Evolutionary conservation across 805 yeast species (phyloP), one percentile per base, ranked within the genome.

Genomic region (Lachancea quebecensis): DNA sequence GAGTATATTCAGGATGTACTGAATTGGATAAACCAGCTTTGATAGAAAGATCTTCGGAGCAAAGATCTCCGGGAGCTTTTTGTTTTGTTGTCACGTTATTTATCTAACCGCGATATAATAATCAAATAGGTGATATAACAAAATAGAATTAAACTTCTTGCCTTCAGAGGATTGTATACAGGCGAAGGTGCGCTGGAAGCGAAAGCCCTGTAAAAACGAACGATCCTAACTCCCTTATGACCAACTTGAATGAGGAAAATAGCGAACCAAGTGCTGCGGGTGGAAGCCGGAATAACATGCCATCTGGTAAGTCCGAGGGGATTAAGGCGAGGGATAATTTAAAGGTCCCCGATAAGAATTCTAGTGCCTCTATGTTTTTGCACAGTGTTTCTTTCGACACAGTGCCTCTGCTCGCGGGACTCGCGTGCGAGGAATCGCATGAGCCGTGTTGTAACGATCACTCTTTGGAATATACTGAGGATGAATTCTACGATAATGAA

Each of bases 371-470:
- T 21, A 4, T 21, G 25, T 44, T 27, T 29, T 41, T 48, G 10
- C 62, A 64, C 4, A 56, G 64, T 9, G 63, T 65, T 4, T 63
- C 67, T 1, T 64, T 64, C 44, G 56, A 65, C 38, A 65, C 69
- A 1, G 67, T 64, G 1, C 69, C 69, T 3, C 47, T 49, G 10
- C 43, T 49, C 12, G 44, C 50, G 12, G 60, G 63, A 11, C 44
- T 43, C 18, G 51, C 54, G 3, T 52, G 50, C 12, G 49, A 47
- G 12, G 44, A 38, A 11, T 53, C 51, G 29, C 59, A 60, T 44
- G 57, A 52, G 2, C 62, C 62, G 14, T 63, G 57, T 15, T 48
- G 57, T 4, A 62, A 59, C 9, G 63, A 60, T 16, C 48, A 56
- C 5, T 53, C 56, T 12, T 25, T 52, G n/a, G 56, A 57, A 14